Percentiles rank a stretch among this genome's conserved stretches.
phyloP scores from a whole-genome alignment of 495 filamentous ascomycete species.

The Mycothermus thermophilus region DNA sequence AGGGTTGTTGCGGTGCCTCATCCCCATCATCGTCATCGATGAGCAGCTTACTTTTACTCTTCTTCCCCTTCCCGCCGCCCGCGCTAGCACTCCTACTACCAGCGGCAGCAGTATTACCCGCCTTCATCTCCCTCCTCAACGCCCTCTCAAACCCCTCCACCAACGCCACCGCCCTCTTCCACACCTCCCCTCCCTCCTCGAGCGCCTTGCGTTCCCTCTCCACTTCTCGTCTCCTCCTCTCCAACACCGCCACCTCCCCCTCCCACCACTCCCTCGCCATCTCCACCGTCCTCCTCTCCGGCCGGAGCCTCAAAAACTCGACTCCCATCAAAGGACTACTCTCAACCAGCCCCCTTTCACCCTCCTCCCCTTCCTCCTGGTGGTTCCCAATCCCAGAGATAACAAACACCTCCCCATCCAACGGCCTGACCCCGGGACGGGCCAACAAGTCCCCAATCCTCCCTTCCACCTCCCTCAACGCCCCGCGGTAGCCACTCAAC shows the following conservation, averaged over 20 bases:
- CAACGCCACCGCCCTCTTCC: conserved; percentile 54
- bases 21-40: too few species aligned
- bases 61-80: conserved; percentile 13
- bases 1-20: too few species aligned
- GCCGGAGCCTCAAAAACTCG: conserved; percentile 44
- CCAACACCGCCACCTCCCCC: conserved; percentile 44
- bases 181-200: conserved; percentile 70
- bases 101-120: not conserved
- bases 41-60: not conserved
- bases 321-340: conserved; percentile 5
- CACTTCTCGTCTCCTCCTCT: conserved; percentile 43
- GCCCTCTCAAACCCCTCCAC: conserved; percentile 55
- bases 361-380: conserved; percentile 12
- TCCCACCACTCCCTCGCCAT: conserved; percentile 71
- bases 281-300: conserved; percentile 55
- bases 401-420: conserved; percentile 26
- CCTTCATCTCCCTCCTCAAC: conserved; percentile 43
- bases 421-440: conserved; percentile 34
- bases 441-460: conserved; percentile 66
- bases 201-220: conserved; percentile 59
- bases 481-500: conserved; percentile 36
- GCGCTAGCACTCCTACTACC: conserved; percentile 6
- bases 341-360: conserved; percentile 1
- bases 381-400: not conserved
- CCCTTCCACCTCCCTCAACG: conserved; percentile 57